Percentiles rank a stretch among this genome's conserved stretches.
Evolutionary conservation across 441 rosid species (phyloP).

Genomic region (Daphne laureola): DNA sequence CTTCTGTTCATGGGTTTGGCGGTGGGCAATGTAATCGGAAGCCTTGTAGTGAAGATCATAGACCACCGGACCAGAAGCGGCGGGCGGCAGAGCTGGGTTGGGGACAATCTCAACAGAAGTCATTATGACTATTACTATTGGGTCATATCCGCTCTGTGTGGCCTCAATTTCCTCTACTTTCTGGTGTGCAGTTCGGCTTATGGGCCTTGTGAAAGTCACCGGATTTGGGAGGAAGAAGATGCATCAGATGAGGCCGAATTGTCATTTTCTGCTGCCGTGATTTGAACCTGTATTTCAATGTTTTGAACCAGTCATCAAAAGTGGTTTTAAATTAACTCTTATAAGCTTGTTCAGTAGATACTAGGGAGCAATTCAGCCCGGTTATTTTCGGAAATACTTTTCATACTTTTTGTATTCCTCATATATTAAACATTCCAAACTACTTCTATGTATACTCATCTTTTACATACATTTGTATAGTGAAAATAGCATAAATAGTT

Average conservation of each 20-base stretch:
- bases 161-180: constrained; percentile 31
- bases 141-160: constrained; percentile 27
- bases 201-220: constrained; percentile 18
- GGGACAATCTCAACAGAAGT: constrained; percentile 31
- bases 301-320: too few relatives aligned
- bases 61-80: constrained; percentile 13
- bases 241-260: neutral
- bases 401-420: too few relatives aligned
- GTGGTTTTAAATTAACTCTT: too few relatives aligned
- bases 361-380: too few relatives aligned
- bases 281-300: too few relatives aligned
- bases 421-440: too few relatives aligned
- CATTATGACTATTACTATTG: constrained; percentile 51
- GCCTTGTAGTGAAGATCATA: constrained; percentile 26
- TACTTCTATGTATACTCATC: too few relatives aligned
- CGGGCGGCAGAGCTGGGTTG: constrained; percentile 34
- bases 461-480: too few relatives aligned
- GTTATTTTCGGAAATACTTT: too few relatives aligned
- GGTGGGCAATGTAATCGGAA: constrained; percentile 33
- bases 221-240: constrained; percentile 4
- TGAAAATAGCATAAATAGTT: too few relatives aligned
- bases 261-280: too few relatives aligned
- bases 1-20: constrained; percentile 29
- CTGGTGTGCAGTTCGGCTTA: constrained; percentile 29
- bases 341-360: too few relatives aligned